These are phyloP conservation scores for Penicillium sp. DNA, from an alignment of 2,329 filamentous ascomycete genomes.

Conservation along the genomic window DNA sequence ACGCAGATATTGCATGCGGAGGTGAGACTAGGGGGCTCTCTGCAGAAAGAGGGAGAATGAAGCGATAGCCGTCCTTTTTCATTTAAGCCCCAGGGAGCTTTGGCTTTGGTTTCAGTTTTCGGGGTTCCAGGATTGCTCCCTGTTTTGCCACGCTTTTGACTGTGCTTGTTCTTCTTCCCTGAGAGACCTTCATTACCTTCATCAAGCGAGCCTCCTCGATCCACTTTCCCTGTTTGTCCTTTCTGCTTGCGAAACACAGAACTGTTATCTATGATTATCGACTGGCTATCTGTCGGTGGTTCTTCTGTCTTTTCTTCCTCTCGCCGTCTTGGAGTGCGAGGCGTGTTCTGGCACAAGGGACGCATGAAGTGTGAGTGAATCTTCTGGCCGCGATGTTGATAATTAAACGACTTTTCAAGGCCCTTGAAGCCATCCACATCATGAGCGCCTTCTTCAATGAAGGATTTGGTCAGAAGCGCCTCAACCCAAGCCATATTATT, in stretches of 20 bases:
- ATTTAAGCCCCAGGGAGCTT: slow-evolving; percentile 36
- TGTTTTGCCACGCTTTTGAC: slow-evolving; percentile 28
- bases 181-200: slow-evolving; percentile 18
- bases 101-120: slow-evolving; percentile 28
- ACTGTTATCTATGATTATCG: slow-evolving; percentile 10
- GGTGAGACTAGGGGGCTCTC: slow-evolving; percentile 22
- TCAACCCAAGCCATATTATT: slow-evolving; percentile 62
- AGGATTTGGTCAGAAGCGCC: slow-evolving; percentile 62
- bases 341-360: slow-evolving; percentile 56
- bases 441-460: slow-evolving; percentile 62
- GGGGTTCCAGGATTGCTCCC: slow-evolving; percentile 22
- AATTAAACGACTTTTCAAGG: slow-evolving; percentile 60
- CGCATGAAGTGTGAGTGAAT: slow-evolving; percentile 64
- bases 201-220: slow-evolving; percentile 28
- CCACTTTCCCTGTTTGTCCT: slow-evolving; percentile 22
- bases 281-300: slow-evolving; percentile 16
- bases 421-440: slow-evolving; percentile 65
- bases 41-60: slow-evolving; percentile 38
- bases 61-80: slow-evolving; percentile 18
- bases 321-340: slow-evolving; percentile 30
- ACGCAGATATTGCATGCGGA: slow-evolving; percentile 31
- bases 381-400: slow-evolving; percentile 60
- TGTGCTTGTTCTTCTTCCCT: slow-evolving; percentile 31
- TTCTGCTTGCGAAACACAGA: slow-evolving; percentile 30
- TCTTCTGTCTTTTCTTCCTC: slow-evolving; percentile 35